A percentile compares a stretch with the other conserved stretches of the same genome.
These are phyloP conservation scores for Metschnikowia similis DNA, from an alignment of 805 yeast species.

Conservation along the genomic window DNA sequence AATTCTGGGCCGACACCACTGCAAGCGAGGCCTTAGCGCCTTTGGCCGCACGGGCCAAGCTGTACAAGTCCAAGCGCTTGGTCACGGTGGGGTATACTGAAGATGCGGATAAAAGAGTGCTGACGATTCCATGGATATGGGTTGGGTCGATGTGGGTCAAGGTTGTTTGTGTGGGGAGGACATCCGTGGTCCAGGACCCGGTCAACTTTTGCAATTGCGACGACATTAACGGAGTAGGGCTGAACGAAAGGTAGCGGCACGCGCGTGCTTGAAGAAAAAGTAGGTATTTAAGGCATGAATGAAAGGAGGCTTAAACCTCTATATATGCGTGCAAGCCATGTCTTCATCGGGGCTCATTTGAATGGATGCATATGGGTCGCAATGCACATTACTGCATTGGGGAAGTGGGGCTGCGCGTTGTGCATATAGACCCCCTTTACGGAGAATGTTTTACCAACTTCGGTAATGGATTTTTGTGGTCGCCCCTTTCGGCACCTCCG, in stretches of 20 bases:
- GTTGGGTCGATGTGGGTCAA: conserved; percentile 17
- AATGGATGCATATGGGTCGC: background rate
- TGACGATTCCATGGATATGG: conserved; percentile 8
- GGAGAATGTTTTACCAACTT: background rate
- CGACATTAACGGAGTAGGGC: background rate
- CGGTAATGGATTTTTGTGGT: background rate
- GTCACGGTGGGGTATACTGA: conserved; percentile 16
- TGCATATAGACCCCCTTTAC: background rate
- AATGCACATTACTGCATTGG: background rate
- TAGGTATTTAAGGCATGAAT: too few species aligned
- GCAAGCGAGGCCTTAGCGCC: conserved; percentile 21
- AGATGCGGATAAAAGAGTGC: conserved; percentile 13
- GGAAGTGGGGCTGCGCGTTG: background rate
- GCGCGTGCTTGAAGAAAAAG: too few species aligned
- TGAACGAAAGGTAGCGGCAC: background rate
- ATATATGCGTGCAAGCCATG: background rate
- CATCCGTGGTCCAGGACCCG: conserved; percentile 17
- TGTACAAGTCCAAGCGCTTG: conserved; percentile 13
- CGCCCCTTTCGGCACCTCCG: background rate
- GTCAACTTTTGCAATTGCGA: conserved; percentile 10
- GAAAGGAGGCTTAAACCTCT: background rate
- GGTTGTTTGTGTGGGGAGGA: conserved; percentile 18
- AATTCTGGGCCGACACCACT: conserved; percentile 18
- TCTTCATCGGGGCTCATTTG: background rate
- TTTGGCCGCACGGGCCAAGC: conserved; percentile 13